These are phyloP conservation scores for Herpetomonas samuelpessoai DNA, from an alignment of 208 protist species.

Conservation along the genomic window DNA sequence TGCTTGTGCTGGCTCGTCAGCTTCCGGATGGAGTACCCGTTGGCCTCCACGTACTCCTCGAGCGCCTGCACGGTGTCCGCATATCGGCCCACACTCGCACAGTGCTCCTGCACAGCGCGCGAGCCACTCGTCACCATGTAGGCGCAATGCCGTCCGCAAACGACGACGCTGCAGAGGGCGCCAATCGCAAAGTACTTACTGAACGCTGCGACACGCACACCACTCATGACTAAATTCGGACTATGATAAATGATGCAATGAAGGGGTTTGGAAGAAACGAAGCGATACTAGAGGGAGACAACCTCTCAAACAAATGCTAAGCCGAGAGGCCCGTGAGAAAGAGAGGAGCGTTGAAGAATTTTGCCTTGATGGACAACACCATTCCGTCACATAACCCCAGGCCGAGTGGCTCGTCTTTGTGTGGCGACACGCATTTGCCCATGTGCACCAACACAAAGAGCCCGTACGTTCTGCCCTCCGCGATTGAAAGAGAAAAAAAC, in stretches of 20 bases:
- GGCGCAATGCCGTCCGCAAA: slow-evolving; percentile 53
- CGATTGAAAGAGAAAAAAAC: too few species aligned
- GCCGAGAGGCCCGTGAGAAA: too few species aligned
- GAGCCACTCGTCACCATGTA: slow-evolving; percentile 35
- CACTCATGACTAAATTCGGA: slow-evolving; percentile 26
- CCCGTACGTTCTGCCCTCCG: too few species aligned
- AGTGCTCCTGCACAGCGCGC: slow-evolving; percentile 29
- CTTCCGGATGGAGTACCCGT: slow-evolving; percentile 19
- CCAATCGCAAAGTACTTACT: slow-evolving; percentile 62
- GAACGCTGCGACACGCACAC: slow-evolving; percentile 33
- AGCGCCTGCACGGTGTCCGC: slow-evolving; percentile 25
- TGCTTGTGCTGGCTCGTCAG: slow-evolving; percentile 2
- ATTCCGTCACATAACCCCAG: too few species aligned
- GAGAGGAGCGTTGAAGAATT: too few species aligned
- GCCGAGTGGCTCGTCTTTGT: too few species aligned
- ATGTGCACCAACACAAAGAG: too few species aligned
- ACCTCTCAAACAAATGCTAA: too few species aligned
- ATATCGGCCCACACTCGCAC: slow-evolving; percentile 32
- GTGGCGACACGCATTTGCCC: too few species aligned
- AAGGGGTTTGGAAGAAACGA: neutral
- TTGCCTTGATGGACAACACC: too few species aligned
- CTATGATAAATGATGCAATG: neutral
- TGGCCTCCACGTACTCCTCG: slow-evolving; percentile 35
- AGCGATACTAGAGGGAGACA: too few species aligned
- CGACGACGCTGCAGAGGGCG: slow-evolving; percentile 20